These are phyloP conservation scores for Cyathus olla DNA, from an alignment of 1,284 basidiomycete genomes.

Conservation along the genomic window DNA sequence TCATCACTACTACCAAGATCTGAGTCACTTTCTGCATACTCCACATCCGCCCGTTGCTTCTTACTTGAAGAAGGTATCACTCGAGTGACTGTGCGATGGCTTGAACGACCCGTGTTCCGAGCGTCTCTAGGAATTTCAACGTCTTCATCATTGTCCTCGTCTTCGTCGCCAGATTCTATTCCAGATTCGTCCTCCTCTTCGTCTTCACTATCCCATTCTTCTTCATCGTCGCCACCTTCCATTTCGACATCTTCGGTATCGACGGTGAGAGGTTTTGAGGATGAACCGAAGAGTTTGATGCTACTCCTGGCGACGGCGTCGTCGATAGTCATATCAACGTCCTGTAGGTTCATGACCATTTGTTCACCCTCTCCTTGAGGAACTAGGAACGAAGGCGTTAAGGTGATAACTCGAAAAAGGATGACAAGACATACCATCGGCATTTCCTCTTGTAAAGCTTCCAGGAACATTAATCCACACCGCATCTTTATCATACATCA, in stretches of 20 bases:
- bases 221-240: conserved; percentile 25
- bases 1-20: conserved; percentile 64
- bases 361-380: conserved; percentile 92
- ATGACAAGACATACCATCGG: conserved; percentile 57
- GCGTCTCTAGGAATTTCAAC: conserved; percentile 33
- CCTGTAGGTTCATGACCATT: conserved; percentile 98
- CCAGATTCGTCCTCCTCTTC: conserved; percentile 12
- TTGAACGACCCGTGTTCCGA: conserved; percentile 59
- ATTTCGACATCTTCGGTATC: conserved; percentile 32
- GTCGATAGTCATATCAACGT: conserved; percentile 85
- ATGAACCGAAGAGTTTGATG: conserved; percentile 89
- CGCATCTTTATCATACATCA: conserved; percentile 98
- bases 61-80: conserved; percentile 46
- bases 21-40: conserved; percentile 87
- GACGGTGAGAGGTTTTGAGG: conserved; percentile 67
- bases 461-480: conserved; percentile 99
- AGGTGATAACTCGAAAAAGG: not conserved
- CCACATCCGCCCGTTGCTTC: conserved; percentile 57
- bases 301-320: conserved; percentile 86
- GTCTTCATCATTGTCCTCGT: conserved; percentile 26
- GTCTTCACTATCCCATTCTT: conserved; percentile 7
- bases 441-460: conserved; percentile 84
- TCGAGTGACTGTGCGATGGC: conserved; percentile 59
- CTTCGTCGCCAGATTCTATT: conserved; percentile 27
- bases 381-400: conserved; percentile 47